Evolutionary conservation across 2,329 filamentous ascomycete genomes (phyloP), one percentile per base, ranked within the genome.

Genomic region (Alternaria panax): DNA sequence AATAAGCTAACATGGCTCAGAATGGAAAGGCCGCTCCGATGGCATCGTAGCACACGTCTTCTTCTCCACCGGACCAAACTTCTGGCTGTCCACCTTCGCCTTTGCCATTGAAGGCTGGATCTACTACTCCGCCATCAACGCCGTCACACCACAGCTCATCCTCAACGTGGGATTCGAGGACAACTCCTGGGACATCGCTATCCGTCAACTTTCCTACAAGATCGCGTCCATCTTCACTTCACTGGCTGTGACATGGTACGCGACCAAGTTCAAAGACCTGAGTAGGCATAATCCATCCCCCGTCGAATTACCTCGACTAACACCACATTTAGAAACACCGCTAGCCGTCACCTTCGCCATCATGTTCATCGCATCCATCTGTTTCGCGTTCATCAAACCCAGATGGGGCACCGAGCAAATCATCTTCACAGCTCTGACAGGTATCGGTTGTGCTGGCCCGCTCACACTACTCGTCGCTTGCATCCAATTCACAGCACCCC

Each of bases 51-150:
- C 85, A 0, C 85, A 87, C 64, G 80, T 85, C 34, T 86, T 86
- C 77, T 87, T 87, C 73, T 76, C 73, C 28, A 74, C 77, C 1
- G 84, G 84, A 12, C 81, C 81, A 12, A 87, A 87, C 67, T 87
- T 87, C 65, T 81, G 78, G 7, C 80, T 86, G 4, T 81, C 84
- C 2, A 80, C 83, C 9, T 85, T 86, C 67, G 85, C 85, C 4
- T 86, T 86, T 60, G 81, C 82, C 3, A 82, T 86, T 32, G 85
- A 87, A 72, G 85, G 85, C 14, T 87, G 84, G 84, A 84, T 87
- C 54, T 87, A 85, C 59, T 75, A 75, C 41, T 73, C 69, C 0
- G 74, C 74, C n/a, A 72, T 76, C 22, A 76, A 75, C 28, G 66
- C 72, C 7, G 64, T 76, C 1, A 74, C 68, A 0, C 74, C 74